These are phyloP conservation scores for Lentinula lateritia DNA, from an alignment of 768 basidiomycete genomes.

Conservation along the genomic window DNA sequence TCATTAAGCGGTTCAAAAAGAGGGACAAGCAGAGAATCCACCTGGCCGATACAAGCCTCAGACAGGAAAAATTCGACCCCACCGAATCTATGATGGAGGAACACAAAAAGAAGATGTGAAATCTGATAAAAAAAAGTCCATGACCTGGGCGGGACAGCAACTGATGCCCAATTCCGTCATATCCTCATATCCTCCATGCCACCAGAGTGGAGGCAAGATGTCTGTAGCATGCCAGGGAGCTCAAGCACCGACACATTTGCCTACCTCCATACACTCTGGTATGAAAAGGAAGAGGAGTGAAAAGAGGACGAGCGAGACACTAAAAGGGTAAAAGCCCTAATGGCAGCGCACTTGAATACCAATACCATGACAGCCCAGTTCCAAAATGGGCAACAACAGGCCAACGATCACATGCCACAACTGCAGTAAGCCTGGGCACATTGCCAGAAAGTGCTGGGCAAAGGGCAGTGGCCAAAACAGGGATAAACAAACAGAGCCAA, in stretches of 20 bases:
- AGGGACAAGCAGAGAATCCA: not conserved
- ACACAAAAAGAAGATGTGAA: not conserved
- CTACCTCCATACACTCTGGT: not conserved
- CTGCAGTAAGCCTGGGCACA: not conserved
- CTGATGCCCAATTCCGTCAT: not conserved
- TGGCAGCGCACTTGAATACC: not conserved
- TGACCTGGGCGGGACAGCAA: not conserved
- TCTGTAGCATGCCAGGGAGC: not conserved
- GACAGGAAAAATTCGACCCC: not conserved
- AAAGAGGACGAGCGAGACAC: not conserved
- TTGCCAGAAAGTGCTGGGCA: not conserved
- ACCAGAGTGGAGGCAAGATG: not conserved
- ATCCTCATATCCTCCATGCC: not conserved
- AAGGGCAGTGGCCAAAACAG: not conserved
- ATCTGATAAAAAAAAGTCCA: not conserved
- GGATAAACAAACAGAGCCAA: not conserved
- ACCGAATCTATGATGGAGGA: not conserved
- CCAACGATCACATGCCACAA: not conserved
- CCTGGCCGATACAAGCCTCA: not conserved
- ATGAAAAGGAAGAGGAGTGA: not conserved
- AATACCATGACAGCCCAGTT: not conserved
- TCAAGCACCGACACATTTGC: not conserved
- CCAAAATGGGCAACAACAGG: not conserved
- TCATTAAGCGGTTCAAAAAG: not conserved
- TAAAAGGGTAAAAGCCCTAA: not conserved